A percentile compares a stretch with the other conserved stretches of the same genome.
Conservation (phyloP, 1,284 basidiomycete genomes). For the Cystobasidium sp. region DNA sequence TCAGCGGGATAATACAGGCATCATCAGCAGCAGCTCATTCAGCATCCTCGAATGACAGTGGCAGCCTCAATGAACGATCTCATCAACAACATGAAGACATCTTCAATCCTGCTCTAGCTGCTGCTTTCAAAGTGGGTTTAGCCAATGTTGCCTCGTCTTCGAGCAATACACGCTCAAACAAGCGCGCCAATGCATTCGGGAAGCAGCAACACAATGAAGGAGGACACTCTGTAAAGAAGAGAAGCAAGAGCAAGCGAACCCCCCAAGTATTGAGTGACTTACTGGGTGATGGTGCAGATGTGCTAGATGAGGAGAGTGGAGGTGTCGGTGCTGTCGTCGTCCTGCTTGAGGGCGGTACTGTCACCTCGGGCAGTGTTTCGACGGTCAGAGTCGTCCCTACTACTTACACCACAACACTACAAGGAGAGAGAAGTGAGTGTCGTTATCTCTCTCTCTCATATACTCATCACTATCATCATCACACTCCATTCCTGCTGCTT, state of each 20-base stretch:
- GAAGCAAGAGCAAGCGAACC: slow-evolving; percentile 8
- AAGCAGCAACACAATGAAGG: background rate
- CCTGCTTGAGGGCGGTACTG: slow-evolving; percentile 12
- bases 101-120: slow-evolving; percentile 7
- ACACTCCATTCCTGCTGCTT: background rate
- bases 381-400: background rate
- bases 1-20: background rate
- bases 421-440: slow-evolving; percentile 16
- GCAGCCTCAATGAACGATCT: background rate
- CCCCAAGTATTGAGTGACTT: slow-evolving; percentile 2
- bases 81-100: background rate
- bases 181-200: slow-evolving; percentile 9
- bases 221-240: too few species aligned
- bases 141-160: background rate
- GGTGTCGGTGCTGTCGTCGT: slow-evolving; percentile 1
- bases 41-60: background rate
- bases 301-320: background rate
- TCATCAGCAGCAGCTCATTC: background rate
- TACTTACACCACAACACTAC: slow-evolving; percentile 12
- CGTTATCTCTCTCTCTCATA: too few species aligned
- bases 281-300: slow-evolving; percentile 3
- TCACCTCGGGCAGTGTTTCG: slow-evolving; percentile 30
- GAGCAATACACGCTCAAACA: background rate
- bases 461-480: background rate
- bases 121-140: slow-evolving; percentile 9